A percentile compares a stretch with the other conserved stretches of the same genome.
Conservation (phyloP, 129 eudicot genomes). For the Lonicera japonica region DNA sequence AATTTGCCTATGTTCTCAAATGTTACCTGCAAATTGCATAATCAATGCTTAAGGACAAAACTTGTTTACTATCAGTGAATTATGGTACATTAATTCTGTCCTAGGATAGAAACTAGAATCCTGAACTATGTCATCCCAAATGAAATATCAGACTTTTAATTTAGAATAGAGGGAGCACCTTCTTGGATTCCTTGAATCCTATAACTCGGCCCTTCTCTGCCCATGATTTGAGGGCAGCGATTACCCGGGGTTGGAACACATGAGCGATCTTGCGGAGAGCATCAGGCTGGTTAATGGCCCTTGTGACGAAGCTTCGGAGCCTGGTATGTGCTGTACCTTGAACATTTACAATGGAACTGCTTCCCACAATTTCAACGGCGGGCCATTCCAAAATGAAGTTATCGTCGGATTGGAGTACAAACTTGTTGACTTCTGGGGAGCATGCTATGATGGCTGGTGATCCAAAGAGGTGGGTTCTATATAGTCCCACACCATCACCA, state of each 20-base stretch:
- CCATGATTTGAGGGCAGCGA: slow-evolving; percentile 52
- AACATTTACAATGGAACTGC: slow-evolving; percentile 28
- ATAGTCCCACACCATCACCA: slow-evolving; percentile 34
- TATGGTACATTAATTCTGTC: too few species aligned
- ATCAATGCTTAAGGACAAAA: too few species aligned
- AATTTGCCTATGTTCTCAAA: slow-evolving; percentile 33
- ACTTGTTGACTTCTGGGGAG: slow-evolving; percentile 29
- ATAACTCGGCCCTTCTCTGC: slow-evolving; percentile 26
- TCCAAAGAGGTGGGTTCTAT: slow-evolving; percentile 41
- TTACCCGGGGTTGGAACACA: slow-evolving; percentile 49
- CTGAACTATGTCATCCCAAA: too few species aligned
- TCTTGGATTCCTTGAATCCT: slow-evolving; percentile 31
- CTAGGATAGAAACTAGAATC: too few species aligned
- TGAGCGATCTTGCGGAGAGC: slow-evolving; percentile 46
- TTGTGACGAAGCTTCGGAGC: slow-evolving; percentile 35
- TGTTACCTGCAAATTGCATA: slow-evolving; percentile 22
- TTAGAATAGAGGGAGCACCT: slow-evolving; percentile 38
- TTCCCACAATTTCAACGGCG: slow-evolving; percentile 25
- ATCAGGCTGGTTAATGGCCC: slow-evolving; percentile 55
- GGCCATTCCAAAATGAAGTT: slow-evolving; percentile 30
- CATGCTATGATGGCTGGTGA: slow-evolving; percentile 34
- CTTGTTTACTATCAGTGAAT: too few species aligned
- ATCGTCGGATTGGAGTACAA: slow-evolving; percentile 25
- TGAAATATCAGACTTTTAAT: too few species aligned
- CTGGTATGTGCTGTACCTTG: slow-evolving; percentile 41